These are phyloP conservation scores for Trichoderma breve DNA, from an alignment of 2,329 filamentous ascomycete genomes.

Conservation along the genomic window DNA sequence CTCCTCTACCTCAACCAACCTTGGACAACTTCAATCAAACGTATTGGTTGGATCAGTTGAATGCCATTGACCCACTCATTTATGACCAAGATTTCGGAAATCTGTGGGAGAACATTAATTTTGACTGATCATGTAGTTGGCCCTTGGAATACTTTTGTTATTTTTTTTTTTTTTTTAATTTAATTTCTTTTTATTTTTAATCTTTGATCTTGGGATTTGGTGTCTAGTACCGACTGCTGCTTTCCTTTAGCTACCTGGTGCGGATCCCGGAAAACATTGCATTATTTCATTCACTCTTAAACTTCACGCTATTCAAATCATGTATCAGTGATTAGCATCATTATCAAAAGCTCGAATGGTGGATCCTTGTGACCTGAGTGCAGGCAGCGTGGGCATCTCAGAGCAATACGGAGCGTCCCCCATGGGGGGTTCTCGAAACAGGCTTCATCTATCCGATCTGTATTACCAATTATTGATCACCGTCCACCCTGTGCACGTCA, in stretches of 20 bases:
- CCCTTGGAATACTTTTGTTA: too few species aligned
- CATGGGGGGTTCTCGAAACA: neutral
- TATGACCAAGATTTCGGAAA: neutral
- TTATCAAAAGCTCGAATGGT: neutral
- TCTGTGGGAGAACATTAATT: neutral
- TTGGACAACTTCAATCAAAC: neutral
- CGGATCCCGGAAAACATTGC: neutral
- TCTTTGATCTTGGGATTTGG: neutral
- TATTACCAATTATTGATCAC: too few species aligned
- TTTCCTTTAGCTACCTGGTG: too few species aligned
- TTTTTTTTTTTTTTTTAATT: too few species aligned
- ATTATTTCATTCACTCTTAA: neutral
- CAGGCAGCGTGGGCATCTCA: neutral
- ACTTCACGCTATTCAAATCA: neutral
- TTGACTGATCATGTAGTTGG: too few species aligned
- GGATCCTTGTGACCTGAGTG: neutral
- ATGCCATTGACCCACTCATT: neutral
- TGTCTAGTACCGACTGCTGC: neutral
- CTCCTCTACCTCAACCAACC: neutral
- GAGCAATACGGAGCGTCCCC: neutral
- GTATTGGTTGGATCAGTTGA: neutral
- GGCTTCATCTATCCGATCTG: too few species aligned
- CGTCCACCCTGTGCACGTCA: too few species aligned
- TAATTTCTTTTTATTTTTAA: too few species aligned
- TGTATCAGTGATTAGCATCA: neutral